Evolutionary conservation across 225 moss, liverwort and hornwort genomes (phyloP).

Genomic region (Straminergon stramineum): DNA sequence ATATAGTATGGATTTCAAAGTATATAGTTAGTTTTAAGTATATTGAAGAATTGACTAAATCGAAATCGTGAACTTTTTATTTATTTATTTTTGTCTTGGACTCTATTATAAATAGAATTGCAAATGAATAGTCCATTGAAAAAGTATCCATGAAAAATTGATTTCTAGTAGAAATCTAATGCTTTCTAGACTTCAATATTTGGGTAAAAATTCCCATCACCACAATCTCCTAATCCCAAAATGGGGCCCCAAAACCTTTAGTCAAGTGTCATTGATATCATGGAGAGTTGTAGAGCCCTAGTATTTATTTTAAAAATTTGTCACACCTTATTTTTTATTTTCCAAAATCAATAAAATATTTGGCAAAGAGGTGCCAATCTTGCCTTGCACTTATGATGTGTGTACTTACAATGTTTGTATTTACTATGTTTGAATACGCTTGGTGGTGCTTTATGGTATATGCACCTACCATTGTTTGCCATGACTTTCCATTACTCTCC

Average conservation of each 20-base stretch:
- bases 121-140: not conserved
- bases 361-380: not conserved
- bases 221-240: not conserved
- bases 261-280: not conserved
- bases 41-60: not conserved
- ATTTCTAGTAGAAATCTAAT: not conserved
- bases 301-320: not conserved
- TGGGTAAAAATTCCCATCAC: fast-evolving
- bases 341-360: not conserved
- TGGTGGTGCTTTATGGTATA: not conserved
- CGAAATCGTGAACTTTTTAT: fast-evolving
- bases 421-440: not conserved
- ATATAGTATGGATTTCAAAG: not conserved
- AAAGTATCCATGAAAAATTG: not conserved
- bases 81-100: not conserved
- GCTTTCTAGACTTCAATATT: not conserved
- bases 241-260: fast-evolving
- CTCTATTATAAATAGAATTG: not conserved
- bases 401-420: too few species aligned
- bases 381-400: not conserved
- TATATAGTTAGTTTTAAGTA: not conserved
- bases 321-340: not conserved
- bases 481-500: not conserved
- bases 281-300: fast-evolving
- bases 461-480: not conserved